Evolutionary conservation across 2,329 filamentous ascomycete species (phyloP).

Genomic region (Penicillium carneum): DNA sequence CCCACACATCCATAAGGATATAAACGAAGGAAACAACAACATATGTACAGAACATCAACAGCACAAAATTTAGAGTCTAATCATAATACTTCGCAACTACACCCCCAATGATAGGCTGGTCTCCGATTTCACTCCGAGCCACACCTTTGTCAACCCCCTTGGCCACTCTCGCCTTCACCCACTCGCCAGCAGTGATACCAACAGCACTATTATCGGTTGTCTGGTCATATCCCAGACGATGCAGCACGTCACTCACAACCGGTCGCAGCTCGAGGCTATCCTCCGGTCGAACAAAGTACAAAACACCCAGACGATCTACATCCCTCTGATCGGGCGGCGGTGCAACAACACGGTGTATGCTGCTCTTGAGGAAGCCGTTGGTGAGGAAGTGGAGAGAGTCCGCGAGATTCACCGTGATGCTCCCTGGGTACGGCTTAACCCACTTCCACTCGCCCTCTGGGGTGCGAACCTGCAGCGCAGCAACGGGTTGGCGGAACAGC

Average conservation of each 20-base stretch:
- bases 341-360: conserved; percentile 55
- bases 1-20: too few relatives aligned
- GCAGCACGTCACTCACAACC: conserved; percentile 42
- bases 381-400: conserved; percentile 59
- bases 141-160: conserved; percentile 29
- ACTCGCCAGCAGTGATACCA: conserved; percentile 29
- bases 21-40: too few relatives aligned
- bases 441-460: conserved; percentile 58
- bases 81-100: conserved; percentile 32
- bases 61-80: background rate
- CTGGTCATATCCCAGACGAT: conserved; percentile 37
- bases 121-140: conserved; percentile 25
- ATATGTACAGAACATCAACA: too few relatives aligned
- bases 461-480: conserved; percentile 62
- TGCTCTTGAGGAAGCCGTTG: conserved; percentile 58
- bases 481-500: conserved; percentile 65
- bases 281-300: conserved; percentile 57
- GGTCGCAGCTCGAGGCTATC: conserved; percentile 39
- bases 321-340: conserved; percentile 56
- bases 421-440: conserved; percentile 56
- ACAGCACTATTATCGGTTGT: conserved; percentile 17
- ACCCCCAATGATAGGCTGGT: conserved; percentile 29
- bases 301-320: conserved; percentile 48
- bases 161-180: conserved; percentile 34
- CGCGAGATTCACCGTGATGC: conserved; percentile 60